phyloP scores from a whole-genome alignment of 768 basidiomycete species.

The Tricholoma terreum region DNA sequence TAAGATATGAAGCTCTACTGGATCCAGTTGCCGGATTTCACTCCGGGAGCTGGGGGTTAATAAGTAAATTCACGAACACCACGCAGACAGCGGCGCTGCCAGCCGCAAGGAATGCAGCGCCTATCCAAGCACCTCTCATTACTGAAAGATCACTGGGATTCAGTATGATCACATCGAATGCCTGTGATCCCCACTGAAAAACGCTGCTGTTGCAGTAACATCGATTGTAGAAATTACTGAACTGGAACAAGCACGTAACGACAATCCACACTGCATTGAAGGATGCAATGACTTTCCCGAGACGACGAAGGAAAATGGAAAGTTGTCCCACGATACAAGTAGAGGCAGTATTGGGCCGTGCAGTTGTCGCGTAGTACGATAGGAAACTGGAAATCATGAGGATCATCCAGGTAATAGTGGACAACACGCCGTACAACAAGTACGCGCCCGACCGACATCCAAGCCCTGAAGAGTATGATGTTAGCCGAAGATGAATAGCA shows the following conservation, averaged over 20 bases:
- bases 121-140: constrained; percentile 34
- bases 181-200: constrained; percentile 19
- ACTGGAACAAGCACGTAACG: constrained; percentile 27
- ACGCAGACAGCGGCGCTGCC: constrained; percentile 23
- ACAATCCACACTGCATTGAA: constrained; percentile 31
- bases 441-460: constrained; percentile 32
- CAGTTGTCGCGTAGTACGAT: constrained; percentile 18
- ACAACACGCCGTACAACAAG: constrained; percentile 27
- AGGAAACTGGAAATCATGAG: constrained; percentile 27
- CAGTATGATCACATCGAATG: constrained; percentile 29
- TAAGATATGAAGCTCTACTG: no score
- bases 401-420: constrained; percentile 31
- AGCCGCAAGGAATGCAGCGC: constrained; percentile 29
- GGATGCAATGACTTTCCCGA: constrained; percentile 29
- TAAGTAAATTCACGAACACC: constrained; percentile 23
- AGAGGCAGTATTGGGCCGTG: neutral
- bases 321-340: constrained; percentile 9
- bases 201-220: constrained; percentile 37
- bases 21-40: neutral
- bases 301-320: constrained; percentile 26
- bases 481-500: neutral
- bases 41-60: constrained; percentile 17
- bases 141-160: constrained; percentile 16
- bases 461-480: constrained; percentile 18
- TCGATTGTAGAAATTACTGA: constrained; percentile 29